Conservation (phyloP, 768 basidiomycete species). For the Mycena venus region DNA sequence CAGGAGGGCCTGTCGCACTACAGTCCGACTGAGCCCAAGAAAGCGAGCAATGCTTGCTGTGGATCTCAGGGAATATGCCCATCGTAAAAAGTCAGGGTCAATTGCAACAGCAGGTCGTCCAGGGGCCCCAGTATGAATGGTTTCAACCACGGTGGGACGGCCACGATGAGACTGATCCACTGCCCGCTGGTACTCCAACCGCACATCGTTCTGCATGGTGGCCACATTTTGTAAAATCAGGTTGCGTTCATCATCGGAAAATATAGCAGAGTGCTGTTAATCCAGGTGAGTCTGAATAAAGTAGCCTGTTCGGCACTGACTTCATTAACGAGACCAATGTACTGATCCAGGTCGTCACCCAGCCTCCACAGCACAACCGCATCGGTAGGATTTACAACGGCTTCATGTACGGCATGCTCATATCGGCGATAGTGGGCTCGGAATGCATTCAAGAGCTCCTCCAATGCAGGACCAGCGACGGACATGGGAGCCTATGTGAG, state of each 20-base stretch:
- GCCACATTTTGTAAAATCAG: not conserved
- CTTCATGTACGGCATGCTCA: slow-evolving; percentile 7
- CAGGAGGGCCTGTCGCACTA: slow-evolving; percentile 9
- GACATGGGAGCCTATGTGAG: not conserved
- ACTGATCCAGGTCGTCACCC: slow-evolving; percentile 34
- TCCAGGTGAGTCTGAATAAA: not conserved
- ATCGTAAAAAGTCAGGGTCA: not conserved
- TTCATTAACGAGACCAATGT: slow-evolving; percentile 17
- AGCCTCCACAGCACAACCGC: slow-evolving; percentile 29
- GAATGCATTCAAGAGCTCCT: slow-evolving; percentile 29
- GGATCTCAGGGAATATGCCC: not conserved
- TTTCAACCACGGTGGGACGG: not conserved
- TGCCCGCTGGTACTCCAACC: not conserved
- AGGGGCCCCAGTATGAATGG: not conserved
- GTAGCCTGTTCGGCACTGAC: not conserved
- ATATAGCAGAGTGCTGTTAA: not conserved
- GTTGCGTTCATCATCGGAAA: not conserved
- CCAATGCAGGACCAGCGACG: not conserved
- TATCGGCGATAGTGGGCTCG: slow-evolving; percentile 21
- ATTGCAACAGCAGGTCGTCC: not conserved
- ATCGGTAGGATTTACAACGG: slow-evolving; percentile 11
- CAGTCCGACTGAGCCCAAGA: not conserved
- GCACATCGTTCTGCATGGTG: not conserved
- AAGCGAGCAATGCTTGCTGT: not conserved
- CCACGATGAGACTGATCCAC: not conserved